These are phyloP conservation scores for Podospora comata DNA, from an alignment of 495 filamentous ascomycete species.

Conservation along the genomic window DNA sequence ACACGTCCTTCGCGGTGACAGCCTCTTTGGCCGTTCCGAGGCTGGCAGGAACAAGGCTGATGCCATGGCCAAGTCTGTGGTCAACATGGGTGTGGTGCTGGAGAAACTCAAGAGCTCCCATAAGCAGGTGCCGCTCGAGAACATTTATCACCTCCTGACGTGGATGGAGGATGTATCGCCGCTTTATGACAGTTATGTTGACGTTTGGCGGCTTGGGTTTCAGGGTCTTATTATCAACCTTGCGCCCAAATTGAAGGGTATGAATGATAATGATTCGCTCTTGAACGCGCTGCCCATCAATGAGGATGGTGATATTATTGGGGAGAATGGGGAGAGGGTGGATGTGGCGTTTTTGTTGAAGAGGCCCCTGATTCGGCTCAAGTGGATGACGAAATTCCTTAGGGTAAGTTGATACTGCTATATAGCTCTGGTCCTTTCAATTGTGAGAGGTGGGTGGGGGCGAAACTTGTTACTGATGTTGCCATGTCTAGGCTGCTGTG, in stretches of 20 bases:
- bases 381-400: slow-evolving; percentile 80
- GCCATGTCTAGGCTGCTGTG: slow-evolving; percentile 42
- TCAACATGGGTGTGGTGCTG: slow-evolving; percentile 89
- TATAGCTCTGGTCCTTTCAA: not conserved
- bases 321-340: slow-evolving; percentile 78
- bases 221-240: slow-evolving; percentile 93
- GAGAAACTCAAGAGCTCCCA: slow-evolving; percentile 81
- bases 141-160: slow-evolving; percentile 62
- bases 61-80: slow-evolving; percentile 74
- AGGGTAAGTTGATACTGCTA: slow-evolving; percentile 49
- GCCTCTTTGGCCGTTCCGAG: slow-evolving; percentile 66
- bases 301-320: slow-evolving; percentile 72
- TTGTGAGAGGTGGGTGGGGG: not conserved
- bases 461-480: slow-evolving; percentile 3
- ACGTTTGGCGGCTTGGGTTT: slow-evolving; percentile 90
- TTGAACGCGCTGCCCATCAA: slow-evolving; percentile 71
- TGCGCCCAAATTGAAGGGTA: slow-evolving; percentile 58
- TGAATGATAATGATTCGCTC: slow-evolving; percentile 53
- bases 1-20: slow-evolving; percentile 73
- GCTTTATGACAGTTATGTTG: slow-evolving; percentile 84
- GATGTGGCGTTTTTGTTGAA: slow-evolving; percentile 94
- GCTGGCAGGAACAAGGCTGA: slow-evolving; percentile 35
- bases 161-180: slow-evolving; percentile 78
- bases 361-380: slow-evolving; percentile 80
- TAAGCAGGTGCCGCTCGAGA: slow-evolving; percentile 68